Conservation (phyloP, 345 rosid genomes). For the Arabis alpina region DNA sequence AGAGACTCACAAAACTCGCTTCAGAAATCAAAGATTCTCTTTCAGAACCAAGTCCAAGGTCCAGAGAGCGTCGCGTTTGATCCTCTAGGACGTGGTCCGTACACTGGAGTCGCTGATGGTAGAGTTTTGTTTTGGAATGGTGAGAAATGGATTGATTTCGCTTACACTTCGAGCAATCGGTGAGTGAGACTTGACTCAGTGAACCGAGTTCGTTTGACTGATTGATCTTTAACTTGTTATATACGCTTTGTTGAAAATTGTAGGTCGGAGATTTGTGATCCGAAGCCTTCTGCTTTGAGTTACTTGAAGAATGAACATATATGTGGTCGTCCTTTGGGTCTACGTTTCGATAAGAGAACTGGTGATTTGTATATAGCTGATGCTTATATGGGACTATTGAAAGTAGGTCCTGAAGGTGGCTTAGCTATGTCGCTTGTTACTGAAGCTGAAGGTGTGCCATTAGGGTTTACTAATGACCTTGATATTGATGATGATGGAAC, state of each 20-base stretch:
- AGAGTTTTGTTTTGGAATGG: constrained; percentile 83
- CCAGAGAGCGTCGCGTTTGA: constrained; percentile 95
- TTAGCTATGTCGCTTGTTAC: constrained; percentile 69
- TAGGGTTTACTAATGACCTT: constrained; percentile 85
- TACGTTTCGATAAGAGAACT: constrained; percentile 74
- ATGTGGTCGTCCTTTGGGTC: constrained; percentile 95
- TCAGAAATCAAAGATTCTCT: constrained; percentile 77
- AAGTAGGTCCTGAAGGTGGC: constrained; percentile 93
- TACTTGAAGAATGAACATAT: constrained; percentile 86
- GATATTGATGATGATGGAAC: constrained; percentile 88
- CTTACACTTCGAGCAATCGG: constrained; percentile 79
- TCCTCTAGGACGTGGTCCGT: constrained; percentile 89
- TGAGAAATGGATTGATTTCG: constrained; percentile 71
- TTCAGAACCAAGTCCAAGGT: constrained; percentile 77
- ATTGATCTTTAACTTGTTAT: neutral
- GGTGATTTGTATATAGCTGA: constrained; percentile 94
- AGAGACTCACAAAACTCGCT: constrained; percentile 62
- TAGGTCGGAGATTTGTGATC: constrained; percentile 76
- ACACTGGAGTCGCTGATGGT: constrained; percentile 94
- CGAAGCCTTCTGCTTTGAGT: constrained; percentile 62
- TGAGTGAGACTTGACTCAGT: constrained; percentile 26
- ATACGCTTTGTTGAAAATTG: constrained; percentile 3
- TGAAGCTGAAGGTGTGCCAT: constrained; percentile 81
- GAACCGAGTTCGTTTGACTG: neutral
- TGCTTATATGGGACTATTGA: constrained; percentile 88